phyloP scores from a whole-genome alignment of 371 early-diverging fungal genomes.

The Mortierella sp. region DNA sequence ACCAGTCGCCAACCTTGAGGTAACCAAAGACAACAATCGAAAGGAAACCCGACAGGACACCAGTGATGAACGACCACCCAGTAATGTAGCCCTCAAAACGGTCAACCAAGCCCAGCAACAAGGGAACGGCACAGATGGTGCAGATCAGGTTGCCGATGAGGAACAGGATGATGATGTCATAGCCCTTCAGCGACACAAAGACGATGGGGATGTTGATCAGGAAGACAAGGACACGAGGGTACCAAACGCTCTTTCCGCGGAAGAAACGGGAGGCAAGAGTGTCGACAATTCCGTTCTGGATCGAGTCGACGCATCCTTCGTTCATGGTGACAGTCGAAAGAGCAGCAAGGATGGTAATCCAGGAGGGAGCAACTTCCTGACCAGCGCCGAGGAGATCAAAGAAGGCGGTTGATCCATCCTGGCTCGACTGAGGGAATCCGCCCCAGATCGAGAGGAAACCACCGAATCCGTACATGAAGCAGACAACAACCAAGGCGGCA shows the following conservation, averaged over 20 bases:
- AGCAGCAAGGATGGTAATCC: slow-evolving; percentile 63
- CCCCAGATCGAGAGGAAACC: slow-evolving; percentile 69
- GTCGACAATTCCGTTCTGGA: slow-evolving; percentile 70
- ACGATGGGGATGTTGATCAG: slow-evolving; percentile 69
- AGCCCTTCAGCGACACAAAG: slow-evolving; percentile 59
- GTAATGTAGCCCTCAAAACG: slow-evolving; percentile 56
- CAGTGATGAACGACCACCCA: slow-evolving; percentile 59
- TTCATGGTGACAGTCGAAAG: slow-evolving; percentile 63
- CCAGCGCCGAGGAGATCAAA: slow-evolving; percentile 63
- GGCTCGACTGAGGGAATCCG: slow-evolving; percentile 52
- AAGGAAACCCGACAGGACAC: slow-evolving; percentile 61
- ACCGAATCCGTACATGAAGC: slow-evolving; percentile 71
- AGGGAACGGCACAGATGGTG: slow-evolving; percentile 62
- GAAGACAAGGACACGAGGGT: slow-evolving; percentile 62
- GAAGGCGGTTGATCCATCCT: slow-evolving; percentile 57
- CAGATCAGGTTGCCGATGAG: slow-evolving; percentile 69
- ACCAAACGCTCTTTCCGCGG: slow-evolving; percentile 59
- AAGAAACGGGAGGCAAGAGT: slow-evolving; percentile 63
- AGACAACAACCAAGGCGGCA: slow-evolving; percentile 57
- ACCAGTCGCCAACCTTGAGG: slow-evolving; percentile 52
- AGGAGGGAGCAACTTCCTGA: slow-evolving; percentile 50
- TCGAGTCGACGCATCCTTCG: slow-evolving; percentile 68
- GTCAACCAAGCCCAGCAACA: slow-evolving; percentile 64
- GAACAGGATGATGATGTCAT: slow-evolving; percentile 63
- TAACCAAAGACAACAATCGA: slow-evolving; percentile 62